A percentile compares a stretch with the other conserved stretches of the same genome.
Evolutionary conservation across 495 filamentous ascomycete species (phyloP).

Genomic region (Aspergillus affinis): DNA sequence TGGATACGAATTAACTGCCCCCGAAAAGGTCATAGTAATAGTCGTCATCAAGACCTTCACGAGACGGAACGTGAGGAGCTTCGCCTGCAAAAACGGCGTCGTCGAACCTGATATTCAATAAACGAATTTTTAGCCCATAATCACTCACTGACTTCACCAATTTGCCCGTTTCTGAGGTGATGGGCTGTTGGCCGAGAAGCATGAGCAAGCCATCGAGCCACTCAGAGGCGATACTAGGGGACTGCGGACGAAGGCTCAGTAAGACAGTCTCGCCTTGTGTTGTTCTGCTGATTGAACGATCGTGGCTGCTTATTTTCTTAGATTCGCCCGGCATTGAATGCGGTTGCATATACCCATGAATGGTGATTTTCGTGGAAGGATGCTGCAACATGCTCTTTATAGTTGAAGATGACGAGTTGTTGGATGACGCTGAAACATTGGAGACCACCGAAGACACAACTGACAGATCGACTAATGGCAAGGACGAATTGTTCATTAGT

Average conservation of each 20-base stretch:
- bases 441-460: slow-evolving; percentile 89
- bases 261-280: slow-evolving; percentile 60
- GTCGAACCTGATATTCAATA: slow-evolving; percentile 90
- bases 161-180: slow-evolving; percentile 93
- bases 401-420: slow-evolving; percentile 54
- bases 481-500: slow-evolving; percentile 16
- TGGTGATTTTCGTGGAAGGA: slow-evolving; percentile 86
- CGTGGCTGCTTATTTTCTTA: slow-evolving; percentile 31
- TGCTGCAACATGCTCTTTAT: slow-evolving; percentile 48
- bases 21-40: slow-evolving; percentile 58
- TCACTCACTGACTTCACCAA: slow-evolving; percentile 80
- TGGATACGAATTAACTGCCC: slow-evolving; percentile 27
- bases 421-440: slow-evolving; percentile 68
- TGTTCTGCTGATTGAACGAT: slow-evolving; percentile 35
- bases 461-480: slow-evolving; percentile 70
- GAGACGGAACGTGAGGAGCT: slow-evolving; percentile 43
- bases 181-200: slow-evolving; percentile 91
- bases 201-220: slow-evolving; percentile 96
- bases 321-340: slow-evolving; percentile 26
- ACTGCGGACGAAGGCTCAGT: slow-evolving; percentile 77
- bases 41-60: slow-evolving; percentile 54
- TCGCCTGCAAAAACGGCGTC: slow-evolving; percentile 54
- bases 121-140: slow-evolving; percentile 88
- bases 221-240: slow-evolving; percentile 83
- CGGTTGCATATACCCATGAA: slow-evolving; percentile 65